Evolutionary conservation across 345 rosid genomes (phyloP).

Genomic region (Garcia nutans): DNA sequence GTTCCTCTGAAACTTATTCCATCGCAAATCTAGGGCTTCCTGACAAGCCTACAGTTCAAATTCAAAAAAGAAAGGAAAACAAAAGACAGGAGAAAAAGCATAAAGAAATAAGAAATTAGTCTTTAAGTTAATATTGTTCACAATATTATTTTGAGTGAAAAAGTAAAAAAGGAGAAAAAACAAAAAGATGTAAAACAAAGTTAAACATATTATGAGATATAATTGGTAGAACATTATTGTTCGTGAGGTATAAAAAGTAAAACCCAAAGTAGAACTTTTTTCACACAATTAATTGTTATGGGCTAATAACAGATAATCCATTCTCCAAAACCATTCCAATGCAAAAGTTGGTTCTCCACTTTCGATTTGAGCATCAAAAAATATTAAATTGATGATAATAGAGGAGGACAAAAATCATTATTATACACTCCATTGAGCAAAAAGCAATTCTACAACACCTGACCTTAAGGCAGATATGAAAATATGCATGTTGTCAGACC

Average conservation of each 20-base stretch:
- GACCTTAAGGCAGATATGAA: background rate
- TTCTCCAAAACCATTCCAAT: no score
- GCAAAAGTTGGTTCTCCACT: background rate
- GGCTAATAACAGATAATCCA: no score
- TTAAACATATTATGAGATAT: background rate
- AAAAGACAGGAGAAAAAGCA: background rate
- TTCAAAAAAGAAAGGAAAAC: background rate
- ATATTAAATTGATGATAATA: no score
- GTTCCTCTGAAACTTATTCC: conserved; percentile 67
- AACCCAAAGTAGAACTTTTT: no score
- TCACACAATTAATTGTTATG: no score
- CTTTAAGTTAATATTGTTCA: background rate
- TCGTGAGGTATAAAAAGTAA: no score
- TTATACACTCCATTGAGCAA: background rate
- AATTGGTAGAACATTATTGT: no score
- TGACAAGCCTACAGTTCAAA: conserved; percentile 55
- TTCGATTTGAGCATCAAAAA: background rate
- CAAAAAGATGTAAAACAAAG: background rate
- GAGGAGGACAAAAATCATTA: background rate
- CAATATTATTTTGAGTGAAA: background rate
- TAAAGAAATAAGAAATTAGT: background rate
- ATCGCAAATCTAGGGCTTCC: conserved; percentile 59
- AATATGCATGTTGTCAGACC: background rate
- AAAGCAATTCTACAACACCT: background rate
- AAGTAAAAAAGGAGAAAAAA: background rate